Evolutionary conservation across 148 eudicot genomes (phyloP), one percentile per base, ranked within the genome.

Genomic region (Amaranthus cruentus): DNA sequence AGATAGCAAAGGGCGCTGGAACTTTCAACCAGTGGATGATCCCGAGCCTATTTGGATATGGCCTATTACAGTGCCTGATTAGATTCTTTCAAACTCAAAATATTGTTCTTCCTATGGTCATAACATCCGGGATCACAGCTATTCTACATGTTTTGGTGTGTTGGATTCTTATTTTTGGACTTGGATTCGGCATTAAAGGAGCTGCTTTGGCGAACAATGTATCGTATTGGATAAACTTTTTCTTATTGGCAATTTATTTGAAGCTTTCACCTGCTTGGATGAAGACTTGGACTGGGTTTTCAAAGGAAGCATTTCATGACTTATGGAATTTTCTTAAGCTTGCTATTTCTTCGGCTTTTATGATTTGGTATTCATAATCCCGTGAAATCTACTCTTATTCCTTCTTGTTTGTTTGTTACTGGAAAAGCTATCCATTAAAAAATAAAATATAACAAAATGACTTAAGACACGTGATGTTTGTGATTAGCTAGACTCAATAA

Each of bases 21-120:
- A 75, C 5, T 38, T 83, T 77, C 70, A 81, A 79, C 57, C 76
- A 76, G 52, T 83, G 86, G 86, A 80, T 83, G 83, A 77, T 80
- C 63, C 86, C 83, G 0, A 72, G 77, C 72, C 75, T 83, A 7
- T 80, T 83, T 12, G 76, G 72, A 3, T 83, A 80, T n/a, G 79
- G 74, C 21, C 58, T 83, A 21, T 72, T 83, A 13, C 86, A 83
- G 51, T 83, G 86, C 48, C 81, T 80, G 50, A 73, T 56, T 69
- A 50, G 81, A 75, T 83, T 83, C 67, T 47, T 80, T 3, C 83
- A 80, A 38, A 80, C 83, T 48, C 83, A 83, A 48, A 77, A 75
- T 47, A 80, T 66, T 9, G 71, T 80, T 3, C 51, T 74, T 18
- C 86, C 86, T 2, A 72, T 83, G 86, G 50, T 83, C 58, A 14